Evolutionary conservation across 1,139 yeast genomes (phyloP).

Genomic region (Taphrina wiesneri): DNA sequence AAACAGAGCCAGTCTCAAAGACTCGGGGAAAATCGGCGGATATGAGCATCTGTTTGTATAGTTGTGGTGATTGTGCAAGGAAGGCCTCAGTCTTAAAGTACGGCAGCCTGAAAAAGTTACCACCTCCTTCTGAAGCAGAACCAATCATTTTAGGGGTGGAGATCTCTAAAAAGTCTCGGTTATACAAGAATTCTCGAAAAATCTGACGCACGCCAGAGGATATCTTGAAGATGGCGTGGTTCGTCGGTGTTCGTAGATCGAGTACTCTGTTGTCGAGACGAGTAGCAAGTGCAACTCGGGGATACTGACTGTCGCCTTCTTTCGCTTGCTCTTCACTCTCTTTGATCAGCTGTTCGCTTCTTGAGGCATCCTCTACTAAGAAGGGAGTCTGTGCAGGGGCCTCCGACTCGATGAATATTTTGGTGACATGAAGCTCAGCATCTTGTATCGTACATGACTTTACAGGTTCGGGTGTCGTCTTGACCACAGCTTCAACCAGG

Average conservation of each 20-base stretch:
- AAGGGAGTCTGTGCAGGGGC: conserved; percentile 93
- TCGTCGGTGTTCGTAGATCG: conserved; percentile 93
- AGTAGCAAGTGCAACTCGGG: conserved; percentile 93
- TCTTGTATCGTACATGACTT: conserved; percentile 91
- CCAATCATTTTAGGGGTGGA: conserved; percentile 96
- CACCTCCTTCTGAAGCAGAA: conserved; percentile 97
- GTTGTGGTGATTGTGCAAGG: conserved; percentile 97
- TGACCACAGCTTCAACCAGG: conserved; percentile 79
- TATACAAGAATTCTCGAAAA: conserved; percentile 80
- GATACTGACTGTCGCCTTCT: conserved; percentile 50
- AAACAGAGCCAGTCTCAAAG: conserved; percentile 94
- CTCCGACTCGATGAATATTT: conserved; percentile 74
- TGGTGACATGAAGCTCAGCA: conserved; percentile 75
- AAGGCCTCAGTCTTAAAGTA: conserved; percentile 92
- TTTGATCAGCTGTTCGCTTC: conserved; percentile 75
- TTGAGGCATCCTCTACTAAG: conserved; percentile 90
- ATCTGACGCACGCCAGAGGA: conserved; percentile 85
- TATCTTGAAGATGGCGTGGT: conserved; percentile 94
- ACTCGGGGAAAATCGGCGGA: conserved; percentile 97
- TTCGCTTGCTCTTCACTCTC: conserved; percentile 75
- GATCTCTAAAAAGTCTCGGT: conserved; percentile 75
- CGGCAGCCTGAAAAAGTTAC: conserved; percentile 88
- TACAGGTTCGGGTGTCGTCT: conserved; percentile 80
- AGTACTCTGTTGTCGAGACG: conserved; percentile 92
- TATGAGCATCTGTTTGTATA: conserved; percentile 95